Conservation (phyloP, 1,284 basidiomycete genomes). For the Melanopsichium pennsylvanicum region DNA sequence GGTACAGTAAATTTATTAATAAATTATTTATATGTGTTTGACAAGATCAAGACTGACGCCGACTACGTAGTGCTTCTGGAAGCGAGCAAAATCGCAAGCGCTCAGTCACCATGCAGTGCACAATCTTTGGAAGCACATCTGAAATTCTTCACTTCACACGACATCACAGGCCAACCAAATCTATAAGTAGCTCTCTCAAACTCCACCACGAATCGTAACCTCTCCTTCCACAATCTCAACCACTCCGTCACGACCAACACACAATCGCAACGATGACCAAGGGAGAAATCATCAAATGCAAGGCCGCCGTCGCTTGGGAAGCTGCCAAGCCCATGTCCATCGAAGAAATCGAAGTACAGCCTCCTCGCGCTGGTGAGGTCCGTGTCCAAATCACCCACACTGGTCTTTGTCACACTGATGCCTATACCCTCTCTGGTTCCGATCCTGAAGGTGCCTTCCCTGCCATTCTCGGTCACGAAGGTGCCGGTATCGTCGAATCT, state of each 20-base stretch:
- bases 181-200: constrained; percentile 8
- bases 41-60: too few relatives aligned
- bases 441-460: constrained; percentile 97
- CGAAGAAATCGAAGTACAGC: constrained; percentile 91
- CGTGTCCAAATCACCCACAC: constrained; percentile 89
- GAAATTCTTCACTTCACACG: constrained; percentile 9
- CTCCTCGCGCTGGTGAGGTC: constrained; percentile 89
- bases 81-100: too few relatives aligned
- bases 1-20: too few relatives aligned
- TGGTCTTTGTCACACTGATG: constrained; percentile 98
- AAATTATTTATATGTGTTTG: too few relatives aligned
- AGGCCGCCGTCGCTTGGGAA: constrained; percentile 92
- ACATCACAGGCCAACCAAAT: too few relatives aligned
- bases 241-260: background rate
- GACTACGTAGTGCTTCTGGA: too few relatives aligned
- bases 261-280: constrained; percentile 32
- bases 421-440: constrained; percentile 94
- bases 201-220: background rate
- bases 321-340: constrained; percentile 87
- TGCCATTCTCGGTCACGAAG: constrained; percentile 76
- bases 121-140: background rate
- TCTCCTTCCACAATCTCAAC: background rate
- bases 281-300: constrained; percentile 62
- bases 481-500: constrained; percentile 76
- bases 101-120: constrained; percentile 13